Evolutionary conservation across 768 basidiomycete genomes (phyloP).

Genomic region (Boletus reticuloceps): DNA sequence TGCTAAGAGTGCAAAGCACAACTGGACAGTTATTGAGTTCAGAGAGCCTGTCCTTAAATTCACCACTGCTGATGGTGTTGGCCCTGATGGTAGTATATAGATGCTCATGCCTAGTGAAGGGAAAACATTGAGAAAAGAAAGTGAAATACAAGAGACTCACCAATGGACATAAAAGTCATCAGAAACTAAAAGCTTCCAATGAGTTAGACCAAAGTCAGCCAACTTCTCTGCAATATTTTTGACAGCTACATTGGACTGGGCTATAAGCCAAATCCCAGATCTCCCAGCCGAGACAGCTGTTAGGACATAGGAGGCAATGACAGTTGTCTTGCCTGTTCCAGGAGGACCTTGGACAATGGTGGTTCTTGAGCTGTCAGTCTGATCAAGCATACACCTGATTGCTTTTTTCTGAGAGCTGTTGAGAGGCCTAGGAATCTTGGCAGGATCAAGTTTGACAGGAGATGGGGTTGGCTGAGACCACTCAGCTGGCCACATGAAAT

Average conservation of each 20-base stretch:
- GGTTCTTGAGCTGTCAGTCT: constrained; percentile 34
- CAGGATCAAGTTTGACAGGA: constrained; percentile 13
- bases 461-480: constrained; percentile 20
- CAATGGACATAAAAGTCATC: constrained; percentile 63
- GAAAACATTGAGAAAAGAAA: constrained; percentile 1
- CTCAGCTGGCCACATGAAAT: constrained; percentile 39
- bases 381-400: constrained; percentile 37
- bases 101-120: constrained; percentile 72
- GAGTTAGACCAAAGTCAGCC: constrained; percentile 44
- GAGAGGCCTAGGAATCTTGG: constrained; percentile 28
- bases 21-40: constrained; percentile 46
- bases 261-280: constrained; percentile 72
- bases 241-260: constrained; percentile 85
- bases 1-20: constrained; percentile 73
- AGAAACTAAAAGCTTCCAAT: constrained; percentile 73
- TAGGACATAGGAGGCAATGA: constrained; percentile 62
- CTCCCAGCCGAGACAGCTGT: constrained; percentile 39
- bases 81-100: constrained; percentile 50
- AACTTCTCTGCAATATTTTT: constrained; percentile 89
- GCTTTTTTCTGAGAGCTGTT: constrained; percentile 41
- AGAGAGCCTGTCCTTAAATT: constrained; percentile 32
- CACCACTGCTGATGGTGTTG: constrained; percentile 52
- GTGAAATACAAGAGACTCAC: constrained; percentile 36
- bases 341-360: constrained; percentile 50
- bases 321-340: constrained; percentile 73